A percentile compares a stretch with the other conserved stretches of the same genome.
phyloP scores from a whole-genome alignment of 192 early-diverging fungal genomes.

The Coemansia sp. region DNA sequence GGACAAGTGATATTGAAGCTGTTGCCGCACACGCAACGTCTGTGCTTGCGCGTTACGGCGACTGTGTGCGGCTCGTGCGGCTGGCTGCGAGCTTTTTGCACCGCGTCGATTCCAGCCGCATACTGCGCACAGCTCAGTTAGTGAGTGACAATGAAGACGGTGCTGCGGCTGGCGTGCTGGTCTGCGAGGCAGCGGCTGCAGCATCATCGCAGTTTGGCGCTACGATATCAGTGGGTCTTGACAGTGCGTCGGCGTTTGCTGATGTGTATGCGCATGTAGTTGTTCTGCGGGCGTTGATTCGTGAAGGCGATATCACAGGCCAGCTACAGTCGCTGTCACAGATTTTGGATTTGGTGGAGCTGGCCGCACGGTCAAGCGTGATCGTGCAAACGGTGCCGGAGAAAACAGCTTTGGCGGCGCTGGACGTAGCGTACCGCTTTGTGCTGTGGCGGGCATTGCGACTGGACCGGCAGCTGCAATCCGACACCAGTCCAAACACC shows the following conservation, averaged over 20 bases:
- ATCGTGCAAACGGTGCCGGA: slow-evolving; percentile 17
- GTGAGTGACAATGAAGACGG: background rate
- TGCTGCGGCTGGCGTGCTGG: slow-evolving; percentile 15
- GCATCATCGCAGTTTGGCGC: slow-evolving; percentile 14
- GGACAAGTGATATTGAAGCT: slow-evolving; percentile 14
- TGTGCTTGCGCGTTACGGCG: slow-evolving; percentile 38
- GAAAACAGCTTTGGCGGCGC: slow-evolving; percentile 25
- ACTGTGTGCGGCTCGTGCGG: slow-evolving; percentile 27
- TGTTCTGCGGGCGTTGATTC: slow-evolving; percentile 30
- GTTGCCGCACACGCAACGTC: slow-evolving; percentile 10
- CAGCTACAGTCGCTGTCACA: slow-evolving; percentile 12
- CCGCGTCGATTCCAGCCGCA: slow-evolving; percentile 33
- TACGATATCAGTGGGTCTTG: slow-evolving; percentile 17
- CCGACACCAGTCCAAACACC: background rate
- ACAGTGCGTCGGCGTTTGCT: slow-evolving; percentile 9
- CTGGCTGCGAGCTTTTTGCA: slow-evolving; percentile 27
- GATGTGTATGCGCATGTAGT: slow-evolving; percentile 28
- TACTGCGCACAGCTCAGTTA: slow-evolving; percentile 13
- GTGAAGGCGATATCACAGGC: slow-evolving; percentile 24
- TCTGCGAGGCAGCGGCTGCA: slow-evolving; percentile 21
- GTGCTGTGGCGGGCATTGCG: slow-evolving; percentile 41
- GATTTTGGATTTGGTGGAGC: slow-evolving; percentile 19
- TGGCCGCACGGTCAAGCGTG: slow-evolving; percentile 13
- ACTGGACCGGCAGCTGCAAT: slow-evolving; percentile 19
- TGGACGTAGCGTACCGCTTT: slow-evolving; percentile 34